Conservation (phyloP, 441 rosid genomes). For the Oxalis stricta region DNA sequence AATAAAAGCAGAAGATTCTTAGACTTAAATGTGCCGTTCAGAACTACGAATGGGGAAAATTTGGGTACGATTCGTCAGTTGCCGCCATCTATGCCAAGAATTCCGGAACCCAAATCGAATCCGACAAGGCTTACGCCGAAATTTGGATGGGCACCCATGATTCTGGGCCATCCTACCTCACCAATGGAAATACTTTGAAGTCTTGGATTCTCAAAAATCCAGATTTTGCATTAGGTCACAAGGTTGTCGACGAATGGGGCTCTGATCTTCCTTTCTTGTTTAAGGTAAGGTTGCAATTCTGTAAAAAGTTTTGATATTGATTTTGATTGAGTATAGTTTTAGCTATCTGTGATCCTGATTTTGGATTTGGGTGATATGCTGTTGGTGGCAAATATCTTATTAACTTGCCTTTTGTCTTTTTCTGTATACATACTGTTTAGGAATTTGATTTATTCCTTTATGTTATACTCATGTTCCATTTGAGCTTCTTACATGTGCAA, state of each 20-base stretch:
- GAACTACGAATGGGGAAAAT: constrained; percentile 10
- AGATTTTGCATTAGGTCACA: constrained; percentile 48
- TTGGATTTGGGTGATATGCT: neutral
- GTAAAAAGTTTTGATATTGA: neutral
- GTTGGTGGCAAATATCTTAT: neutral
- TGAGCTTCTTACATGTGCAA: neutral
- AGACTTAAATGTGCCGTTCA: constrained; percentile 17
- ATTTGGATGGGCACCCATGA: constrained; percentile 70
- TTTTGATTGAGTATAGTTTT: neutral
- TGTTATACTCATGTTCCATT: too few relatives aligned
- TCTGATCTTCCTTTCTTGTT: constrained; percentile 71
- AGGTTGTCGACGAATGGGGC: constrained; percentile 55
- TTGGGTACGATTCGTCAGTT: neutral
- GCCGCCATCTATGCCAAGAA: constrained; percentile 15
- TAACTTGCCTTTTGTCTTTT: neutral
- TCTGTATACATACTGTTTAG: neutral
- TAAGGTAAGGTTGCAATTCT: constrained; percentile 30
- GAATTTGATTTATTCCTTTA: neutral
- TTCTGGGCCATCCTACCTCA: constrained; percentile 56
- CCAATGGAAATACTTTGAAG: constrained; percentile 30
- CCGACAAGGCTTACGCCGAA: constrained; percentile 51
- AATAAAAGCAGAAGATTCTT: neutral
- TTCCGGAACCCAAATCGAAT: constrained; percentile 26
- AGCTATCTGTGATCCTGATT: neutral
- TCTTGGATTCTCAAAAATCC: constrained; percentile 46